Percentiles rank a stretch among this genome's conserved stretches.
Evolutionary conservation across 495 filamentous ascomycete species (phyloP).

Genomic region (Penicillium goetzii): DNA sequence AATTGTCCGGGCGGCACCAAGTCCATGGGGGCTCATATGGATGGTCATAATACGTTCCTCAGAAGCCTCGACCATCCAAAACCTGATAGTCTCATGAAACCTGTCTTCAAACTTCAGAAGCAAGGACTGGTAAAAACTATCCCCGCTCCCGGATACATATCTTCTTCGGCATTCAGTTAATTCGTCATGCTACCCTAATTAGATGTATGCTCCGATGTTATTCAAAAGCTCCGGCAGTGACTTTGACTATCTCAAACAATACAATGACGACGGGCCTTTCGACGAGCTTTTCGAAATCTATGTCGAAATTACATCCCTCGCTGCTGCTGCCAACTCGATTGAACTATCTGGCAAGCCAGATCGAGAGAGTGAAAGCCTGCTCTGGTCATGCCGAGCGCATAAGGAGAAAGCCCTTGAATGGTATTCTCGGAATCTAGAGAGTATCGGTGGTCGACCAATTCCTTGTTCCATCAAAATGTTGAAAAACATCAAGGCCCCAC

Average conservation of each 20-base stretch:
- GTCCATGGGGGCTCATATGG: slow-evolving; percentile 4
- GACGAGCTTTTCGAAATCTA: slow-evolving; percentile 15
- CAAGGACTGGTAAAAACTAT: slow-evolving; percentile 2
- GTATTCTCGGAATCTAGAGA: background rate
- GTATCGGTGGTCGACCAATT: slow-evolving; percentile 1
- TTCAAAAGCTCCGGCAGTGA: slow-evolving; percentile 5
- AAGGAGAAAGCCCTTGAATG: background rate
- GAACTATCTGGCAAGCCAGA: background rate
- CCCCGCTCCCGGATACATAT: background rate
- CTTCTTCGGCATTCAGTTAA: background rate
- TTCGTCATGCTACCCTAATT: background rate
- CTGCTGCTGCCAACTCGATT: background rate
- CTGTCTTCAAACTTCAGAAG: slow-evolving; percentile 3
- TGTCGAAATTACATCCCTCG: slow-evolving; percentile 11
- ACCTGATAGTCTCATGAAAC: background rate
- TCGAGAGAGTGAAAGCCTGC: background rate
- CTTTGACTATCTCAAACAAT: slow-evolving; percentile 11
- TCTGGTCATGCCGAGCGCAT: background rate
- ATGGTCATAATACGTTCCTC: slow-evolving; percentile 4
- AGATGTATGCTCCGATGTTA: slow-evolving; percentile 6
- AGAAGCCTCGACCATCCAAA: background rate
- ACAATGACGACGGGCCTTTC: slow-evolving; percentile 1
- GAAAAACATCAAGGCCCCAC: background rate
- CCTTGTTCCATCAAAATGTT: background rate
- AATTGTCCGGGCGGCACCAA: background rate